These are phyloP conservation scores for Nicotiana tomentosiformis DNA, from an alignment of 257 asterid species.

Conservation along the genomic window DNA sequence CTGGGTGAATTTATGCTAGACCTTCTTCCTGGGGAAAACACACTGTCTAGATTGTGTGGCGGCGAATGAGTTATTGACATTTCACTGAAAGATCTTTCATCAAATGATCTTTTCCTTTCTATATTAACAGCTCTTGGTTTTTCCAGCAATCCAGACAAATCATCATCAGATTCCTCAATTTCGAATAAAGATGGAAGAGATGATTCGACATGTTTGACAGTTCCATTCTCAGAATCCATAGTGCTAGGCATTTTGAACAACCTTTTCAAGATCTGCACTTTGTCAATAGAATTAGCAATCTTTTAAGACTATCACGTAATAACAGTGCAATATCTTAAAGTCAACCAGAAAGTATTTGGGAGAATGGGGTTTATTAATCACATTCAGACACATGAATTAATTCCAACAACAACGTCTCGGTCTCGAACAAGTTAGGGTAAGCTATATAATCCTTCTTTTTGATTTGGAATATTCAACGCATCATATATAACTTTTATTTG, in stretches of 20 bases:
- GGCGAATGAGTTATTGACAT: conserved; percentile 51
- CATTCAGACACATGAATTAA: too few species aligned
- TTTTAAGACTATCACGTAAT: too few species aligned
- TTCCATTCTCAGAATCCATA: conserved; percentile 35
- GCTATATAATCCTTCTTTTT: too few species aligned
- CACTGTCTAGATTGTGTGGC: conserved; percentile 40
- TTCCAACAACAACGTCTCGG: too few species aligned
- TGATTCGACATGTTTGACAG: conserved; percentile 27
- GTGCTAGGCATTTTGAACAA: conserved; percentile 42
- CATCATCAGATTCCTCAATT: conserved; percentile 48
- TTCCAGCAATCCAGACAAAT: conserved; percentile 40
- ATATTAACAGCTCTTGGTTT: conserved; percentile 46
- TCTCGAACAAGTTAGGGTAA: too few species aligned
- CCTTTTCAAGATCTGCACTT: too few species aligned
- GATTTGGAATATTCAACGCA: too few species aligned
- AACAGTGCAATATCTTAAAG: too few species aligned
- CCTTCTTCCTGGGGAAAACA: conserved; percentile 34
- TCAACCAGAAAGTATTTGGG: too few species aligned
- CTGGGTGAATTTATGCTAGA: background rate
- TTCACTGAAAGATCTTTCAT: conserved; percentile 74
- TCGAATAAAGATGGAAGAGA: conserved; percentile 52
- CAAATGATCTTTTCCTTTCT: conserved; percentile 82
- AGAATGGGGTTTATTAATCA: too few species aligned
- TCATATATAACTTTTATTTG: too few species aligned
- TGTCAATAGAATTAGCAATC: too few species aligned